These are phyloP conservation scores for Microdochium bolleyi DNA, from an alignment of 2,329 filamentous ascomycete genomes.

Conservation along the genomic window DNA sequence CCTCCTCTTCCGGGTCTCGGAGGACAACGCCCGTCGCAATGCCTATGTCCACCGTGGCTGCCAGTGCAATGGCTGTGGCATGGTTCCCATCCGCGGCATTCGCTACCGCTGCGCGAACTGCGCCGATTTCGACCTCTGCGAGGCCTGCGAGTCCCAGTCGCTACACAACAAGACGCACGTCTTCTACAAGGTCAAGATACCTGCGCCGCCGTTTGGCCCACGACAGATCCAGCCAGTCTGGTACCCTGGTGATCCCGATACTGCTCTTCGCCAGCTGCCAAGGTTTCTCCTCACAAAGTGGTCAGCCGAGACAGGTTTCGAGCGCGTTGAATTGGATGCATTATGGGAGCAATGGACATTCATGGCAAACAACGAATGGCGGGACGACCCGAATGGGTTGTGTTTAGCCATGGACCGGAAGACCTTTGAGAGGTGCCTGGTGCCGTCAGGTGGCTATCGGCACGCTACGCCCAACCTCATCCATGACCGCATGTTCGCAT, in stretches of 20 bases:
- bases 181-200: slow-evolving; percentile 92
- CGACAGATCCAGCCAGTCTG: slow-evolving; percentile 75
- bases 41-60: slow-evolving; percentile 90
- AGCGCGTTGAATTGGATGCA: slow-evolving; percentile 82
- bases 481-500: slow-evolving; percentile 92
- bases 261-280: slow-evolving; percentile 59
- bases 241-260: slow-evolving; percentile 81
- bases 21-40: slow-evolving; percentile 82
- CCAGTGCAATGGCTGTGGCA: slow-evolving; percentile 82
- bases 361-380: slow-evolving; percentile 80
- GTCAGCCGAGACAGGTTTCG: slow-evolving; percentile 66
- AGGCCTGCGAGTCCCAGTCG: slow-evolving; percentile 76
- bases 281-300: slow-evolving; percentile 60
- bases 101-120: slow-evolving; percentile 95
- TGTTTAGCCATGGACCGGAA: slow-evolving; percentile 81
- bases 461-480: slow-evolving; percentile 80
- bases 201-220: slow-evolving; percentile 75
- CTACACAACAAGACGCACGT: slow-evolving; percentile 84
- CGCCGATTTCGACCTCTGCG: slow-evolving; percentile 90
- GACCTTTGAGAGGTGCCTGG: slow-evolving; percentile 86
- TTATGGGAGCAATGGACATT: slow-evolving; percentile 97
- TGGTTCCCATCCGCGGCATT: slow-evolving; percentile 83
- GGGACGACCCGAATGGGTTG: slow-evolving; percentile 70
- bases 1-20: slow-evolving; percentile 83
- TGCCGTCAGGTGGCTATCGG: slow-evolving; percentile 73